Percentiles rank a stretch among this genome's conserved stretches.
phyloP scores from a whole-genome alignment of 2,329 filamentous ascomycete species.

The Fusarium goolgardi region DNA sequence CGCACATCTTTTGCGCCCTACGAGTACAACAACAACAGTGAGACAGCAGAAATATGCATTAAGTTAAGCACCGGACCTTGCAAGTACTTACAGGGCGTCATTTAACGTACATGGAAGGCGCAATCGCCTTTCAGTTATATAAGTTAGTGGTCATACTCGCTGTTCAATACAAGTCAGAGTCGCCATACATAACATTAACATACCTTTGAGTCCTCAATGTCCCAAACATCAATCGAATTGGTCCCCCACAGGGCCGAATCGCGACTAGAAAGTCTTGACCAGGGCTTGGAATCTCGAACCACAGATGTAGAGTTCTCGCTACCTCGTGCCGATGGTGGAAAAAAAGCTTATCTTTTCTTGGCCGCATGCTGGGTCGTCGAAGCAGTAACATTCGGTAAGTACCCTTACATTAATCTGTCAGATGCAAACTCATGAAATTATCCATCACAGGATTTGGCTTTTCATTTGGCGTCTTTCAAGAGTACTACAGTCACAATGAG shows the following conservation, averaged over 20 bases:
- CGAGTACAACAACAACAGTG: constrained; percentile 1
- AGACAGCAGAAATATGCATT: not conserved
- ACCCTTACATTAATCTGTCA: fast-evolving
- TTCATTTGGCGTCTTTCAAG: constrained; percentile 74
- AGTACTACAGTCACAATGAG: constrained; percentile 68
- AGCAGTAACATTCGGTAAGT: constrained; percentile 34
- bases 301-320: constrained; percentile 41
- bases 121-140: not conserved
- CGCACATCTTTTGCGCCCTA: constrained; percentile 23
- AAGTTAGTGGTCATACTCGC: not conserved
- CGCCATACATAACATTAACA: too few relatives aligned
- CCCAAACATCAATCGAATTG: constrained; percentile 11
- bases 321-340: constrained; percentile 53
- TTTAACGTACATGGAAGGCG: not conserved
- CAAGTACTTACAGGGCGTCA: not conserved
- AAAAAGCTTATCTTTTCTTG: constrained; percentile 52
- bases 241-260: not conserved
- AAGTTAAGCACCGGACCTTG: not conserved
- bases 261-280: not conserved
- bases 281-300: constrained; percentile 8
- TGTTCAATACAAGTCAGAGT: not conserved
- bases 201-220: not conserved
- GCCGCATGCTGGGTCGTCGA: constrained; percentile 43
- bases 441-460: constrained; percentile 66
- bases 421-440: not conserved